Evolutionary conservation across 2,329 filamentous ascomycete species (phyloP).

Genomic region (Ophiostoma australiae): DNA sequence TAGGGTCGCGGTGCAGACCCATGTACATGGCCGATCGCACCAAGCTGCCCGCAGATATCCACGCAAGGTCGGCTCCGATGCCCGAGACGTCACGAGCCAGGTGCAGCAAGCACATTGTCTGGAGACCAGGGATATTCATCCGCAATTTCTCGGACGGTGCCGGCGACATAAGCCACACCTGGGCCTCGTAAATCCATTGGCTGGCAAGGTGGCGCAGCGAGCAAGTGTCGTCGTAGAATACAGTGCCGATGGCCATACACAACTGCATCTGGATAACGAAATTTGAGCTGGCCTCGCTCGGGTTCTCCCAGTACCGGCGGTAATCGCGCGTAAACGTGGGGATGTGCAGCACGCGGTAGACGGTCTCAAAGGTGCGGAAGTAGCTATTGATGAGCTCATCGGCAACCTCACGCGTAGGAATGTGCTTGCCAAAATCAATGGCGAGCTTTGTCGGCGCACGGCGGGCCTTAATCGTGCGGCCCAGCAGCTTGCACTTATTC

Average conservation of each 20-base stretch:
- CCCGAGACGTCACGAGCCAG: conserved; percentile 44
- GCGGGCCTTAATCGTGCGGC: conserved; percentile 47
- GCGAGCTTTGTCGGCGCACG: conserved; percentile 31
- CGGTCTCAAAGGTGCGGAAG: conserved; percentile 52
- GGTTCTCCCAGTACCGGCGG: conserved; percentile 44
- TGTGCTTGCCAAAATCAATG: conserved; percentile 38
- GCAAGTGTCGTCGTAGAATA: conserved; percentile 44
- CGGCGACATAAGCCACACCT: conserved; percentile 44
- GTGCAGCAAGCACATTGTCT: conserved; percentile 49
- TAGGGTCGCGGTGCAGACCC: conserved; percentile 49
- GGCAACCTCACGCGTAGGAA: conserved; percentile 40
- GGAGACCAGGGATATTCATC: conserved; percentile 46
- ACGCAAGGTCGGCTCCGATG: conserved; percentile 44
- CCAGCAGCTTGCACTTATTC: conserved; percentile 50
- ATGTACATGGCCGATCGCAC: conserved; percentile 46
- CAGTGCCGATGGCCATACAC: conserved; percentile 48
- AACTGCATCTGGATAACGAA: conserved; percentile 53
- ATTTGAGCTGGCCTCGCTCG: conserved; percentile 36
- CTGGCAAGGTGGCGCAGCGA: conserved; percentile 41
- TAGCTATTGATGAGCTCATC: conserved; percentile 51
- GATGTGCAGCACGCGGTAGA: conserved; percentile 53
- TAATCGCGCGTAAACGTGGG: conserved; percentile 55
- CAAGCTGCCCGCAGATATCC: conserved; percentile 44
- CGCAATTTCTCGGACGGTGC: conserved; percentile 44
- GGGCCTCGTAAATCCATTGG: conserved; percentile 51